Evolutionary conservation across 148 eudicot genomes (phyloP).

Genomic region (Rhododendron molle): DNA sequence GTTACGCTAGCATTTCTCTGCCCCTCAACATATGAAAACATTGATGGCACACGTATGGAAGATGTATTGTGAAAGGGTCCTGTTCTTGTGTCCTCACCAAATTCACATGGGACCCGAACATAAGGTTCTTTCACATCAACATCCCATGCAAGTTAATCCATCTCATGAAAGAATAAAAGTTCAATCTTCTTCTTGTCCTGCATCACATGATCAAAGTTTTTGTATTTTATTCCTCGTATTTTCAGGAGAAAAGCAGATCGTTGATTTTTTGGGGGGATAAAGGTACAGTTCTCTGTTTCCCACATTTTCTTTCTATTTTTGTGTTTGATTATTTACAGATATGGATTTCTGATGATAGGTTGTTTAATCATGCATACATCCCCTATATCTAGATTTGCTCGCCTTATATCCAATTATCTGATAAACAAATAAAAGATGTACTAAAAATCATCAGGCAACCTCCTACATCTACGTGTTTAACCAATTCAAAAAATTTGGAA

Average conservation of each 20-base stretch:
- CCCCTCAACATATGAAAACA: not conserved
- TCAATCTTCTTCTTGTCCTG: not conserved
- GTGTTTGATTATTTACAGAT: not conserved
- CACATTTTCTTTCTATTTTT: not conserved
- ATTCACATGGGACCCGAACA: not conserved
- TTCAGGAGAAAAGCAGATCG: not conserved
- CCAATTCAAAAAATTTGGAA: not conserved
- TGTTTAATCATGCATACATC: not conserved
- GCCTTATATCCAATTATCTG: not conserved
- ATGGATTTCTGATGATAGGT: not conserved
- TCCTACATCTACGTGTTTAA: not conserved
- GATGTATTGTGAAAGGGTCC: not conserved
- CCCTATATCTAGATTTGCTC: not conserved
- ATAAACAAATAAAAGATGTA: not conserved
- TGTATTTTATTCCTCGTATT: not conserved
- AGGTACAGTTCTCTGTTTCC: not conserved
- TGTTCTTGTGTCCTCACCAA: not conserved
- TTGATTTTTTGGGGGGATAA: not conserved
- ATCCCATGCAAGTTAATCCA: not conserved
- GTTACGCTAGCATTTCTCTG: not conserved
- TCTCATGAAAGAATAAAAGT: not conserved
- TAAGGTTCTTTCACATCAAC: not conserved
- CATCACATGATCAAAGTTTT: not conserved
- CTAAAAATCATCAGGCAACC: not conserved
- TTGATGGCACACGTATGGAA: not conserved